These are phyloP conservation scores for Trichoderma sp. DNA, from an alignment of 2,329 filamentous ascomycete species.

Conservation along the genomic window DNA sequence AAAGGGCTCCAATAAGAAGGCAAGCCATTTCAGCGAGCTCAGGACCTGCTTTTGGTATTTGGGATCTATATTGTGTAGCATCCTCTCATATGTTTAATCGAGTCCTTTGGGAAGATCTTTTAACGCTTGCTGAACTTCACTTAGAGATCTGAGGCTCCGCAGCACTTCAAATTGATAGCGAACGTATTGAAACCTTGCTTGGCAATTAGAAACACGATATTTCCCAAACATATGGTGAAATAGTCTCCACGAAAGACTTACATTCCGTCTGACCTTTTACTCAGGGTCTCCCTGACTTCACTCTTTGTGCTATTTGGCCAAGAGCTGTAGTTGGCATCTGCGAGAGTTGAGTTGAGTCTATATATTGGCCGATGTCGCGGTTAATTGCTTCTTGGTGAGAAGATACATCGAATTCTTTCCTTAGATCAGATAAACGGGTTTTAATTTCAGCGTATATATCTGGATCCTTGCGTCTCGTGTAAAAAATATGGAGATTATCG, in stretches of 20 bases:
- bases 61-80: not conserved
- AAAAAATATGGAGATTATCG: slow-evolving; percentile 15
- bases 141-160: not conserved
- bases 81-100: slow-evolving; percentile 13
- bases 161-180: not conserved
- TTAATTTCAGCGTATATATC: not conserved
- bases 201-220: not conserved
- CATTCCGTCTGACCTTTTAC: slow-evolving; percentile 14
- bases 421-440: not conserved
- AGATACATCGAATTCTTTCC: not conserved
- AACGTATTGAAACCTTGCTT: slow-evolving; percentile 11
- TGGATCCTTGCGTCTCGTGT: slow-evolving; percentile 6
- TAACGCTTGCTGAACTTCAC: not conserved
- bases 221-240: too few relatives aligned
- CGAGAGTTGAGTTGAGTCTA: not conserved
- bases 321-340: not conserved
- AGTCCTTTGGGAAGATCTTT: not conserved
- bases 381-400: not conserved
- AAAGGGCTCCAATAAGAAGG: not conserved
- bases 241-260: not conserved
- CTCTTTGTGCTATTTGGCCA: not conserved
- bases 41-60: not conserved
- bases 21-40: slow-evolving; percentile 11
- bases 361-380: not conserved
- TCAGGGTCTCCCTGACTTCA: not conserved